Percentiles rank a stretch among this genome's conserved stretches.
phyloP scores from a whole-genome alignment of 345 rosid species.

The Arabis alpina region DNA sequence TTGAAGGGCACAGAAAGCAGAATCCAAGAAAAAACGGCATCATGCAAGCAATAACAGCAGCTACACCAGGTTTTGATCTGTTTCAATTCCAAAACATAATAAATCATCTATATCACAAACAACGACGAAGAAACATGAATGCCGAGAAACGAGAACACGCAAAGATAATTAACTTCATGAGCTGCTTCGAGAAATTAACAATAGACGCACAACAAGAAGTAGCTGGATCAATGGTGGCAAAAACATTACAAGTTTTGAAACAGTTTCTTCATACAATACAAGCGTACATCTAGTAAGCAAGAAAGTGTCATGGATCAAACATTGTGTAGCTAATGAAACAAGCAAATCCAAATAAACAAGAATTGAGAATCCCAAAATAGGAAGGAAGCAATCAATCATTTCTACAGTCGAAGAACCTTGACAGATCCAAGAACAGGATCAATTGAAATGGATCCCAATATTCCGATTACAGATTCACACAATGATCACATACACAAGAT shows the following conservation, averaged over 20 bases:
- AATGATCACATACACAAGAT: background rate
- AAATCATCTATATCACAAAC: background rate
- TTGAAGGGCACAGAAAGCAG: constrained; percentile 93
- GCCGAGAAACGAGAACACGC: background rate
- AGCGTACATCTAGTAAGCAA: background rate
- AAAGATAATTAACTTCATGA: background rate
- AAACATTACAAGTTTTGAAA: background rate
- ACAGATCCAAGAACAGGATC: background rate
- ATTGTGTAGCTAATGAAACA: constrained; percentile 1
- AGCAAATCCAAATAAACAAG: background rate
- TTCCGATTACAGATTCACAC: background rate
- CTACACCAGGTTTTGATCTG: constrained; percentile 92
- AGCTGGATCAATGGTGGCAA: background rate
- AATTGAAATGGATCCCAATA: background rate
- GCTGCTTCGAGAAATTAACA: background rate
- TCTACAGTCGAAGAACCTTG: too few relatives aligned
- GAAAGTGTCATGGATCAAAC: background rate
- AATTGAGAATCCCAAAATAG: background rate
- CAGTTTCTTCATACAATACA: constrained; percentile 1
- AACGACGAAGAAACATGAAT: background rate
- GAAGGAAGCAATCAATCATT: background rate
- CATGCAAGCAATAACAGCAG: constrained; percentile 95
- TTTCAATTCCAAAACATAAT: background rate
- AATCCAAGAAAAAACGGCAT: constrained; percentile 87
- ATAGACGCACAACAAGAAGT: background rate